A percentile compares a stretch with the other conserved stretches of the same genome.
phyloP scores from a whole-genome alignment of 306 rosid genomes.

The Rosa persica region DNA sequence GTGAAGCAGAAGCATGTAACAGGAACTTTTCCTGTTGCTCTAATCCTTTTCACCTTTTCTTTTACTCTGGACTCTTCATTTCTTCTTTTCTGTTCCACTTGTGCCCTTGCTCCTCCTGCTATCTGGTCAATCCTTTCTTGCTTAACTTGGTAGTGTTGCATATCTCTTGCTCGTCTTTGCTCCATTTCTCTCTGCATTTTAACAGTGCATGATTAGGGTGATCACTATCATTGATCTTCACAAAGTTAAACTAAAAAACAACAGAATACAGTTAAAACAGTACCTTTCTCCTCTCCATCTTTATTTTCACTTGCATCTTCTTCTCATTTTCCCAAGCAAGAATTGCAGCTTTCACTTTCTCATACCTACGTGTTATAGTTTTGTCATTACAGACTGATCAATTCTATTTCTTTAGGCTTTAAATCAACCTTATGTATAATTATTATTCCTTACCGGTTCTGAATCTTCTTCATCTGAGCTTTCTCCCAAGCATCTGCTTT shows the following conservation, averaged over 20 bases:
- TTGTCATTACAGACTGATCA: neutral
- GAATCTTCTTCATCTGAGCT: constrained; percentile 50
- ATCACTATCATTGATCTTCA: neutral
- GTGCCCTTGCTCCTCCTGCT: constrained; percentile 54
- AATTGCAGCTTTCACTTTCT: constrained; percentile 43
- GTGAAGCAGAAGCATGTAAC: constrained; percentile 59
- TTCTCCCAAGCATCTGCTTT: constrained; percentile 56
- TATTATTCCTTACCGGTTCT: constrained; percentile 40
- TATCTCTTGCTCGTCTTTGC: constrained; percentile 34
- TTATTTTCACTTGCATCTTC: constrained; percentile 51
- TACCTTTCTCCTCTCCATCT: constrained; percentile 54
- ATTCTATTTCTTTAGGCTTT: neutral
- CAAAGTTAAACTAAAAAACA: constrained; percentile 7
- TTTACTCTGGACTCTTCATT: constrained; percentile 45
- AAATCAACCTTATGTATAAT: neutral
- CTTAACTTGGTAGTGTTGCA: constrained; percentile 45
- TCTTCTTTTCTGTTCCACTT: constrained; percentile 53
- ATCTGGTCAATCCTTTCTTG: constrained; percentile 53
- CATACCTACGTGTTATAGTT: constrained; percentile 44
- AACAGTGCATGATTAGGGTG: neutral
- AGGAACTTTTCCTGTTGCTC: constrained; percentile 43
- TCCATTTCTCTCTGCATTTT: constrained; percentile 48
- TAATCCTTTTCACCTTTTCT: constrained; percentile 41
- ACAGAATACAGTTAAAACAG: neutral
- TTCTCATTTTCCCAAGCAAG: constrained; percentile 57